Percentiles rank a stretch among this genome's conserved stretches.
phyloP scores from a whole-genome alignment of 331 rosid genomes.

The Saraca asoca region DNA sequence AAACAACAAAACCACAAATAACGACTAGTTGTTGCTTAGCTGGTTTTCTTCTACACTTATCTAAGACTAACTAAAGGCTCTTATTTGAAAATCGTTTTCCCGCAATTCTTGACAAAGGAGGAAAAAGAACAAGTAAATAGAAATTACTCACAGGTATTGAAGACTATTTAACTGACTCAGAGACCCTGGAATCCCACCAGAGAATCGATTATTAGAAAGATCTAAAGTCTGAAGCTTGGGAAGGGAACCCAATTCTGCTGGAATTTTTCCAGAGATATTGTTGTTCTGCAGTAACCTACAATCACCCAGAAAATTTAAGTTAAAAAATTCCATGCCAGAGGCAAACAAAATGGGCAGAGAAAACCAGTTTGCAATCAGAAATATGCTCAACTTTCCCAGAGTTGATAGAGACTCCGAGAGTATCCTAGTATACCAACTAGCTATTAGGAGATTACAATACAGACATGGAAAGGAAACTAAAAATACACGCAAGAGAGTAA shows the following conservation, averaged over 20 bases:
- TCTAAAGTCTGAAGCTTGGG: conserved; percentile 80
- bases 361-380: not conserved
- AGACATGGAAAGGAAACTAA: conserved; percentile 4
- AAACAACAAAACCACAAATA: not conserved
- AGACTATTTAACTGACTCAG: conserved; percentile 67
- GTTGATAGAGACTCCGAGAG: conserved; percentile 30
- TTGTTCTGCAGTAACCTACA: conserved; percentile 84
- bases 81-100: conserved; percentile 21
- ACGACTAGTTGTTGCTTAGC: not conserved
- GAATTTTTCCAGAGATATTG: conserved; percentile 79
- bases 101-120: conserved; percentile 37
- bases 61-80: not conserved
- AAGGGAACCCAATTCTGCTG: conserved; percentile 71
- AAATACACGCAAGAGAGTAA: not conserved
- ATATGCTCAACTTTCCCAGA: not conserved
- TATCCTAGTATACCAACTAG: not conserved
- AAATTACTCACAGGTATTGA: conserved; percentile 68
- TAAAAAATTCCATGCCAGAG: conserved; percentile 19
- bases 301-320: conserved; percentile 13
- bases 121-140: conserved; percentile 19
- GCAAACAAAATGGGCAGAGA: not conserved
- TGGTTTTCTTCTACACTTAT: not conserved
- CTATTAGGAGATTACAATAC: conserved; percentile 2
- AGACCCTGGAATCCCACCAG: conserved; percentile 65
- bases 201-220: conserved; percentile 78